These are phyloP conservation scores for Metschnikowia peoriensis DNA, from an alignment of 805 yeast genomes.

Conservation along the genomic window DNA sequence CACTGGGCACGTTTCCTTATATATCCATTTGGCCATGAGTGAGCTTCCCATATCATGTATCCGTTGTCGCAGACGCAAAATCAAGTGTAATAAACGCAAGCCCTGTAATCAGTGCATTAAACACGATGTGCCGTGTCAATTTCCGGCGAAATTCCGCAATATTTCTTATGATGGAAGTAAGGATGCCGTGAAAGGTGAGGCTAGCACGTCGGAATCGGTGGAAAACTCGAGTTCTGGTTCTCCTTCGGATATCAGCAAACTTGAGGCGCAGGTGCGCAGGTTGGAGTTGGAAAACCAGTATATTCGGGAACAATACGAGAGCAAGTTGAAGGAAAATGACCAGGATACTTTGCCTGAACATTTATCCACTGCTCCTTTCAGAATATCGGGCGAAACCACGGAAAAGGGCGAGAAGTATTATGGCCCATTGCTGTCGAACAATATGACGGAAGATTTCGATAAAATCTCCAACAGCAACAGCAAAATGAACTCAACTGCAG, in stretches of 20 bases:
- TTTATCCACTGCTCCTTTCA: slow-evolving; percentile 8
- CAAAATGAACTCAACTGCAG: not conserved
- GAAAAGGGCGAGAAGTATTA: slow-evolving; percentile 45
- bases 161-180: slow-evolving; percentile 1
- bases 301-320: slow-evolving; percentile 2
- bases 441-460: slow-evolving; percentile 42
- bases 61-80: slow-evolving; percentile 19
- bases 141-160: slow-evolving; percentile 19
- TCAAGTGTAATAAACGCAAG: slow-evolving; percentile 20
- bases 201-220: not conserved
- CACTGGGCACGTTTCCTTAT: not conserved
- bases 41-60: slow-evolving; percentile 19
- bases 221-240: not conserved
- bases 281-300: slow-evolving; percentile 4
- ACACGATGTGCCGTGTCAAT: slow-evolving; percentile 15
- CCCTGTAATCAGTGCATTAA: slow-evolving; percentile 19
- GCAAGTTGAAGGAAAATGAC: not conserved
- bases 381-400: slow-evolving; percentile 36
- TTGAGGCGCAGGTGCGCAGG: slow-evolving; percentile 5
- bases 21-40: slow-evolving; percentile 1
- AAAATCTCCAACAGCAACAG: slow-evolving; percentile 3
- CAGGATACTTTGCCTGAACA: not conserved
- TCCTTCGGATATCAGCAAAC: slow-evolving; percentile 1
- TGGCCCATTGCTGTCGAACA: slow-evolving; percentile 50
- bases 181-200: not conserved